These are phyloP conservation scores for Mrakia hoshinonis DNA, from an alignment of 768 basidiomycete species.

Conservation along the genomic window DNA sequence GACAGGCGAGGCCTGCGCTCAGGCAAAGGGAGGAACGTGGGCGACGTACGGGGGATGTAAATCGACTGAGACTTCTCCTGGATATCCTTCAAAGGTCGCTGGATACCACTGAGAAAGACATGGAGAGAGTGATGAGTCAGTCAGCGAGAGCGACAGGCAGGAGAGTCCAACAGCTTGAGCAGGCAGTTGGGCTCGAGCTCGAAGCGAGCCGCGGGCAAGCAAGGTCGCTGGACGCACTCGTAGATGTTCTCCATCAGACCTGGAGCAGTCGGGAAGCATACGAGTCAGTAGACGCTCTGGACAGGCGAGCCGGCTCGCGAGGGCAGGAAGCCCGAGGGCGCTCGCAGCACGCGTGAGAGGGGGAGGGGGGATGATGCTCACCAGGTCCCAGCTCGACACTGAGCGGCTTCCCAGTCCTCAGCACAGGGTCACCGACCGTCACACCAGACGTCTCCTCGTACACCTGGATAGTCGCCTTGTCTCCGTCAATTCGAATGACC, in stretches of 20 bases:
- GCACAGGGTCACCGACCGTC: conserved; percentile 94
- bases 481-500: conserved; percentile 97
- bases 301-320: too few relatives aligned
- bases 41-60: conserved; percentile 65
- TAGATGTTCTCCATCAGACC: conserved; percentile 99
- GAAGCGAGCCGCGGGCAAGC: neutral
- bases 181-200: neutral
- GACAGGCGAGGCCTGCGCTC: neutral
- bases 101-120: conserved; percentile 32
- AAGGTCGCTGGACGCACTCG: conserved; percentile 45
- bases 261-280: conserved; percentile 37
- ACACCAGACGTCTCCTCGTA: conserved; percentile 99
- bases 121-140: neutral
- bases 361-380: conserved; percentile 40
- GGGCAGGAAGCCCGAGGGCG: neutral
- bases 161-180: neutral
- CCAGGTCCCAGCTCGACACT: conserved; percentile 97
- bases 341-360: neutral
- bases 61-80: conserved; percentile 98
- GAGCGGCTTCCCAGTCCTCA: conserved; percentile 94
- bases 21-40: neutral
- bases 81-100: conserved; percentile 58
- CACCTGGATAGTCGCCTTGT: conserved; percentile 97
- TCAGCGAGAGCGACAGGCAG: neutral
- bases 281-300: neutral